A percentile compares a stretch with the other conserved stretches of the same genome.
Conservation (phyloP, 2,329 filamentous ascomycete species). For the Mycosphaerella sp. region DNA sequence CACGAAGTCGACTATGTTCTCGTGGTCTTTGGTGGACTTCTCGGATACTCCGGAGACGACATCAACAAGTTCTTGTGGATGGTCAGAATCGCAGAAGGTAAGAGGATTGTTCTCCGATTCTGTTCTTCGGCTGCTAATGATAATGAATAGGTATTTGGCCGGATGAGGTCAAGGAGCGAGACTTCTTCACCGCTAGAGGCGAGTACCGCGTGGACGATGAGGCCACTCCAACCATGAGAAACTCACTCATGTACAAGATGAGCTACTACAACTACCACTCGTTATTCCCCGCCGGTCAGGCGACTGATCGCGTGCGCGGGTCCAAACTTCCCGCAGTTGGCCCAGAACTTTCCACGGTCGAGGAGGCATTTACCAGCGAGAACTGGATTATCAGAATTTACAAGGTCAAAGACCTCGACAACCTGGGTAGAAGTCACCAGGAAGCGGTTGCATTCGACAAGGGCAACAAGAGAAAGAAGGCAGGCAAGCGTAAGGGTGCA, state of each 20-base stretch:
- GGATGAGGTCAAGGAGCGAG: constrained; percentile 95
- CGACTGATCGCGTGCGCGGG: constrained; percentile 80
- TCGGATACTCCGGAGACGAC: constrained; percentile 96
- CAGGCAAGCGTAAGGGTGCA: constrained; percentile 63
- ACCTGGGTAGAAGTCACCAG: constrained; percentile 82
- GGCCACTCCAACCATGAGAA: constrained; percentile 95
- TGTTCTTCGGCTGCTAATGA: constrained; percentile 9
- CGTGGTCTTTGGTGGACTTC: constrained; percentile 88
- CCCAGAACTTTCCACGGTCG: constrained; percentile 78
- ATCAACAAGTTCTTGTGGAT: constrained; percentile 99
- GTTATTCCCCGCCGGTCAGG: constrained; percentile 88
- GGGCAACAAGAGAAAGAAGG: constrained; percentile 78
- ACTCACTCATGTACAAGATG: constrained; percentile 99
- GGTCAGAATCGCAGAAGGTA: constrained; percentile 93
- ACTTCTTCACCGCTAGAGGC: constrained; percentile 88
- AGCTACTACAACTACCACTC: constrained; percentile 96
- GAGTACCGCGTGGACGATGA: constrained; percentile 93
- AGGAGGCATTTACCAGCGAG: constrained; percentile 97
- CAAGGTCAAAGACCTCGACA: constrained; percentile 99
- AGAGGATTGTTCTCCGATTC: constrained; percentile 3
- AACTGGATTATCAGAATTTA: constrained; percentile 99
- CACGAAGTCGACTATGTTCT: constrained; percentile 99
- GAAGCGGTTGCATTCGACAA: constrained; percentile 63
- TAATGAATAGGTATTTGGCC: constrained; percentile 66
- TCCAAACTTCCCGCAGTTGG: constrained; percentile 73